These are phyloP conservation scores for Mycena albidolilacea DNA, from an alignment of 768 basidiomycete species.

Conservation along the genomic window DNA sequence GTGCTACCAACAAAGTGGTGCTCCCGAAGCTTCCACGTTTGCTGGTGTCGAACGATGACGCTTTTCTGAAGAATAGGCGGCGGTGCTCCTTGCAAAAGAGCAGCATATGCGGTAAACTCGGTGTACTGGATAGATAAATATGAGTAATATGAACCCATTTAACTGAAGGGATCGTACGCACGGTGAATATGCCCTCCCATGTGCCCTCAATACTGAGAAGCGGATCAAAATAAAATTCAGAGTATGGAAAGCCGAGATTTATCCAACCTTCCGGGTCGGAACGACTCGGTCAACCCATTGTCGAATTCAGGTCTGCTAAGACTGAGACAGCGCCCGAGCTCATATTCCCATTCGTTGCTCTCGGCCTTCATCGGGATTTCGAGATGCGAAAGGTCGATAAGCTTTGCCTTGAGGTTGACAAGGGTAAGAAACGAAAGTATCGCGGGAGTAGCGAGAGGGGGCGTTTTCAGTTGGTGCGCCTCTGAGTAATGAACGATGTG, in stretches of 20 bases:
- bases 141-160: conserved; percentile 5
- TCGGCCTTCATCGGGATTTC: conserved; percentile 47
- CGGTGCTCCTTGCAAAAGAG: conserved; percentile 77
- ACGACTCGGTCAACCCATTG: conserved; percentile 60
- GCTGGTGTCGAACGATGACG: conserved; percentile 85
- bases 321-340: conserved; percentile 74
- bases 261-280: conserved; percentile 70
- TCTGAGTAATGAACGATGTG: conserved; percentile 61
- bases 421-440: conserved; percentile 79
- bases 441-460: conserved; percentile 78
- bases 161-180: conserved; percentile 50
- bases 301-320: conserved; percentile 50
- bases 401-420: conserved; percentile 53
- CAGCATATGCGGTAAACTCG: conserved; percentile 89
- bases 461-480: conserved; percentile 63
- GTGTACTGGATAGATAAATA: conserved; percentile 68
- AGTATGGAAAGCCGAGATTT: conserved; percentile 13
- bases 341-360: conserved; percentile 76
- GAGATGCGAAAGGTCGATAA: conserved; percentile 50
- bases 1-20: conserved; percentile 64
- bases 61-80: conserved; percentile 80
- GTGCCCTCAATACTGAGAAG: conserved; percentile 74
- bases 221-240: neutral
- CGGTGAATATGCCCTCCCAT: conserved; percentile 87
- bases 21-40: conserved; percentile 91